Conservation (phyloP, 1,139 yeast species). For the Candida labiduridarum region DNA sequence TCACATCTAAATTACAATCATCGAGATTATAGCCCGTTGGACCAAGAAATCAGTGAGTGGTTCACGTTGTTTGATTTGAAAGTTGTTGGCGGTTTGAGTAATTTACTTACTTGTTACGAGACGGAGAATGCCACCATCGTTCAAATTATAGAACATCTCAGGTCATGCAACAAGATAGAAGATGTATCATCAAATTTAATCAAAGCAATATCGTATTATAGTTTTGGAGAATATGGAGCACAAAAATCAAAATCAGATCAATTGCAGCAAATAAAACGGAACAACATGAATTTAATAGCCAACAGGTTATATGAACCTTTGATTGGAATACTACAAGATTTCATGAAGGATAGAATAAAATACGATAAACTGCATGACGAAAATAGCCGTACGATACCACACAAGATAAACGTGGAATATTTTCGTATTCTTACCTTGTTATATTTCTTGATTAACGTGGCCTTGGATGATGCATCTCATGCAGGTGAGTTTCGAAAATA, state of each 20-base stretch:
- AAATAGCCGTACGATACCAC: background rate
- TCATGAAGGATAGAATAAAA: conserved; percentile 20
- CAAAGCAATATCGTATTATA: conserved; percentile 32
- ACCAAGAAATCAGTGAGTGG: conserved; percentile 64
- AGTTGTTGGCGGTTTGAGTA: conserved; percentile 26
- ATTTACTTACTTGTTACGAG: conserved; percentile 17
- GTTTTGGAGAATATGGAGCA: conserved; percentile 45
- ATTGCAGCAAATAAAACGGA: conserved; percentile 27
- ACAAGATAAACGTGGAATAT: conserved; percentile 21
- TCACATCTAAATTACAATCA: conserved; percentile 50
- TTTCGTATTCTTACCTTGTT: conserved; percentile 53
- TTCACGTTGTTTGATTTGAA: conserved; percentile 55
- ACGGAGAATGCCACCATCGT: background rate
- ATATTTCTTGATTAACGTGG: conserved; percentile 47
- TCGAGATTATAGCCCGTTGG: conserved; percentile 41
- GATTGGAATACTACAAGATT: conserved; percentile 15
- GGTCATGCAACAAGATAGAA: background rate
- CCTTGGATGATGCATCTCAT: conserved; percentile 23
- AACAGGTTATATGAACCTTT: conserved; percentile 16
- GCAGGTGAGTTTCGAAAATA: conserved; percentile 18
- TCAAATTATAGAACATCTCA: conserved; percentile 5
- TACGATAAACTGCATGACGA: conserved; percentile 12
- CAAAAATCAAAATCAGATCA: conserved; percentile 36
- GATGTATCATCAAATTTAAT: conserved; percentile 6
- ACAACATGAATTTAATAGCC: conserved; percentile 12